Conservation (phyloP, 2,329 filamentous ascomycete genomes). For the Graphilbum fragrans region DNA sequence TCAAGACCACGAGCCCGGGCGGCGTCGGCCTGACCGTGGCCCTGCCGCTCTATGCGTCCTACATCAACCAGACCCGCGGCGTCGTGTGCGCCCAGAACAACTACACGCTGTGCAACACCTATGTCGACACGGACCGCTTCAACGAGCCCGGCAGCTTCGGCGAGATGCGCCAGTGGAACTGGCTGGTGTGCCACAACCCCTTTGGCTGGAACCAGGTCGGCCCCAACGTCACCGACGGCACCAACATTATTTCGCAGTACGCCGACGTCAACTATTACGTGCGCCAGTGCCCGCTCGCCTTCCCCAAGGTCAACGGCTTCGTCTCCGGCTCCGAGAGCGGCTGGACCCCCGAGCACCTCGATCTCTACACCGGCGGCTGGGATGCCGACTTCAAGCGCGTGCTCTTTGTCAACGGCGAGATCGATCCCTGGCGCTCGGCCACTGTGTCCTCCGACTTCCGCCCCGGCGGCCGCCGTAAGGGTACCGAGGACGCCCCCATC, state of each 20-base stretch:
- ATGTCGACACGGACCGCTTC: conserved; percentile 21
- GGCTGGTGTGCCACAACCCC: conserved; percentile 40
- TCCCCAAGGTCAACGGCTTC: conserved; percentile 22
- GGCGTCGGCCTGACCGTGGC: conserved; percentile 39
- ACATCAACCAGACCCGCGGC: conserved; percentile 25
- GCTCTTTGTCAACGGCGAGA: conserved; percentile 27
- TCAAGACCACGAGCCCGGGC: conserved; percentile 26
- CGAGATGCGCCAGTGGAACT: conserved; percentile 38
- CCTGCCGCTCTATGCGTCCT: conserved; percentile 35
- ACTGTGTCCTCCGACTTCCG: conserved; percentile 24
- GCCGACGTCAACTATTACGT: conserved; percentile 25
- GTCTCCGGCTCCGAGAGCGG: conserved; percentile 20
- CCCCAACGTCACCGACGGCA: conserved; percentile 26
- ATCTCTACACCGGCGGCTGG: conserved; percentile 27
- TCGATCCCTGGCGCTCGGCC: conserved; percentile 26
- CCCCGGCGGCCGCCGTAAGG: conserved; percentile 22
- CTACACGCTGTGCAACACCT: conserved; percentile 24
- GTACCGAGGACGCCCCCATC: conserved; percentile 20
- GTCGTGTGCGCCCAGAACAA: conserved; percentile 30
- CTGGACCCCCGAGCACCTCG: conserved; percentile 21
- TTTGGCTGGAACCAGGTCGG: conserved; percentile 25
- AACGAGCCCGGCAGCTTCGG: conserved; percentile 24
- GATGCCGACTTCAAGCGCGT: conserved; percentile 24
- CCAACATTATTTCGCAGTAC: conserved; percentile 21
- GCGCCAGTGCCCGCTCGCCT: conserved; percentile 30